phyloP scores from a whole-genome alignment of 2,329 filamentous ascomycete genomes.

The Diaporthe capsici region DNA sequence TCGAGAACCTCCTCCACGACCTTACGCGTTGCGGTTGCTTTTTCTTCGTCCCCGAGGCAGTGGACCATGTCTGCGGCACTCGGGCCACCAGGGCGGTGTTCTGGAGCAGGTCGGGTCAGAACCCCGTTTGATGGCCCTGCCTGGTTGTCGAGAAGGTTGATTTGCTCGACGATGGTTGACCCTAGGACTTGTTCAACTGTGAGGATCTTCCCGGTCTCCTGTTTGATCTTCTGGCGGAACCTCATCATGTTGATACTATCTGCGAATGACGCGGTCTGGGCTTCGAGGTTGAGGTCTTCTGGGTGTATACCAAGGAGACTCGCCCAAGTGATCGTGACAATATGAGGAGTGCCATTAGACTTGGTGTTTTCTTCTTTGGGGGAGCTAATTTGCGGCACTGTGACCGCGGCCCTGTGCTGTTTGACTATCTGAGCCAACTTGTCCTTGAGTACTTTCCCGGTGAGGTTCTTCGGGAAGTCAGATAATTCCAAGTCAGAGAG shows the following conservation, averaged over 20 bases:
- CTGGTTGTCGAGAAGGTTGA: background rate
- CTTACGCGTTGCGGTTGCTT: background rate
- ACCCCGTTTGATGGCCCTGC: background rate
- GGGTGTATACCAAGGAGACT: background rate
- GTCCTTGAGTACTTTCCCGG: background rate
- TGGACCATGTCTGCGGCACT: background rate
- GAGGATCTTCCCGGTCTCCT: background rate
- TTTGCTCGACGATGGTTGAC: background rate
- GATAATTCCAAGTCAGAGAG: constrained; percentile 5
- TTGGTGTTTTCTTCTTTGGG: background rate
- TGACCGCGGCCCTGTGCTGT: background rate
- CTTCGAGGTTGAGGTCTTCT: background rate
- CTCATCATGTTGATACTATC: constrained; percentile 27
- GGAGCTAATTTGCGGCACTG: background rate
- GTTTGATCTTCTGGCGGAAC: constrained; percentile 16
- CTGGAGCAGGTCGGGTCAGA: background rate
- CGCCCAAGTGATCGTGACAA: constrained; percentile 1
- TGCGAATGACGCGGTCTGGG: background rate
- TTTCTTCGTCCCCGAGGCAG: constrained; percentile 8
- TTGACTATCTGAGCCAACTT: constrained; percentile 7
- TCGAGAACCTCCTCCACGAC: constrained; percentile 1
- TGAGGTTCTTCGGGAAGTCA: constrained; percentile 19
- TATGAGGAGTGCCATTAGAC: background rate
- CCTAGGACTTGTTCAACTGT: constrained; percentile 11
- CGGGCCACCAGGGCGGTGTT: background rate